Percentiles rank a stretch among this genome's conserved stretches.
Evolutionary conservation across 1,284 basidiomycete species (phyloP).

Genomic region (Fomitopsis palustris): DNA sequence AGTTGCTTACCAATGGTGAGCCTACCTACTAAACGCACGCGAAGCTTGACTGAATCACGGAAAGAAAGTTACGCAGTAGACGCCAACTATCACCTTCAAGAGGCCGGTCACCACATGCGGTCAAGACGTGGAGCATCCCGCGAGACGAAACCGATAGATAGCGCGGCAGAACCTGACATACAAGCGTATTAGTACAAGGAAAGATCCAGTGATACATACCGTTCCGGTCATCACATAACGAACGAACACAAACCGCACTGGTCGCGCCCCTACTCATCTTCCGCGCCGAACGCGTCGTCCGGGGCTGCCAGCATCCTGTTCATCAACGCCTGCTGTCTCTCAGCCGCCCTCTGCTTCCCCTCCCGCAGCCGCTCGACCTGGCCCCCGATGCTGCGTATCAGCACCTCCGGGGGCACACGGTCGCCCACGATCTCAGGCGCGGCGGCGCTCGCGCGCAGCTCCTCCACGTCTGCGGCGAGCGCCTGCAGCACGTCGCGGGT

Average conservation of each 20-base stretch:
- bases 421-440: constrained; percentile 57
- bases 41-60: background rate
- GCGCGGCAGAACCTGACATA: too few relatives aligned
- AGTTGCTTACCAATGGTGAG: background rate
- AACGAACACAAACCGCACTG: background rate
- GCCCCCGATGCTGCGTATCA: constrained; percentile 62
- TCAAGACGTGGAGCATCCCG: background rate
- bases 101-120: background rate
- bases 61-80: too few relatives aligned
- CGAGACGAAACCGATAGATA: background rate
- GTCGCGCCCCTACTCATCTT: background rate
- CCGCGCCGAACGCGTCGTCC: constrained; percentile 23
- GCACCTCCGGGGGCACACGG: constrained; percentile 62
- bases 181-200: background rate
- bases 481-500: constrained; percentile 55
- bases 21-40: background rate
- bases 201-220: background rate
- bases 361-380: constrained; percentile 64
- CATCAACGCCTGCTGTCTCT: constrained; percentile 29
- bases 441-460: constrained; percentile 62
- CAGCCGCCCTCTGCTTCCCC: constrained; percentile 40
- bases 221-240: background rate
- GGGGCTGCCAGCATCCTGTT: constrained; percentile 14
- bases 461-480: constrained; percentile 71
- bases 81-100: background rate